Percentiles rank a stretch among this genome's conserved stretches.
These are phyloP conservation scores for Hypoxylon cercidicola DNA, from an alignment of 495 filamentous ascomycete genomes.

Conservation along the genomic window DNA sequence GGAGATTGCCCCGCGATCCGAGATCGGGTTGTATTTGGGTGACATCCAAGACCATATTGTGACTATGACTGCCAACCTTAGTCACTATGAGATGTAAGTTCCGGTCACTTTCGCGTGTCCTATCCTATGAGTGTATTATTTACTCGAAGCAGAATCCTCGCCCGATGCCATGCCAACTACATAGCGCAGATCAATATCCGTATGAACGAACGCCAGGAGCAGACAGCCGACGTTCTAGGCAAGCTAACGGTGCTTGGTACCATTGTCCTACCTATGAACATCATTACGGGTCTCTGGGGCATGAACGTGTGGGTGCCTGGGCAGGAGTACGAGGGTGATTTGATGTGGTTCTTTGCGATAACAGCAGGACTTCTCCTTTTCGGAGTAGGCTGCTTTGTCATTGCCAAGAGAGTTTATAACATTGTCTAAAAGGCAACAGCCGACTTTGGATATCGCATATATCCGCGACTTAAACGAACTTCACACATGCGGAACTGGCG, in stretches of 20 bases:
- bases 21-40: conserved; percentile 94
- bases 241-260: conserved; percentile 96
- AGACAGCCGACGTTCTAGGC: conserved; percentile 92
- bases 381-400: conserved; percentile 77
- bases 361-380: conserved; percentile 80
- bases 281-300: conserved; percentile 97
- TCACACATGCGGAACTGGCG: neutral
- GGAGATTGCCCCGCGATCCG: conserved; percentile 92
- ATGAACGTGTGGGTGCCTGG: conserved; percentile 98
- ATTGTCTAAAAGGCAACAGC: conserved; percentile 55
- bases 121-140: conserved; percentile 16
- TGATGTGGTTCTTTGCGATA: conserved; percentile 73
- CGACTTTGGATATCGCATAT: neutral
- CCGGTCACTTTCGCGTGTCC: conserved; percentile 1
- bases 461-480: neutral
- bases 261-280: conserved; percentile 97
- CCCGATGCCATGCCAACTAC: conserved; percentile 94
- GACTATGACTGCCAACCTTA: conserved; percentile 95
- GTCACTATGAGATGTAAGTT: conserved; percentile 92
- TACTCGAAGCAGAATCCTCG: conserved; percentile 73
- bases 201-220: conserved; percentile 97
- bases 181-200: conserved; percentile 91
- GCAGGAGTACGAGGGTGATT: conserved; percentile 69
- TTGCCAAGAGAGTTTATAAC: conserved; percentile 78
- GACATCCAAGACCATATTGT: conserved; percentile 99